Evolutionary conservation across 805 yeast genomes (phyloP), one percentile per base, ranked within the genome.

Genomic region (Ascoidea tarda): DNA sequence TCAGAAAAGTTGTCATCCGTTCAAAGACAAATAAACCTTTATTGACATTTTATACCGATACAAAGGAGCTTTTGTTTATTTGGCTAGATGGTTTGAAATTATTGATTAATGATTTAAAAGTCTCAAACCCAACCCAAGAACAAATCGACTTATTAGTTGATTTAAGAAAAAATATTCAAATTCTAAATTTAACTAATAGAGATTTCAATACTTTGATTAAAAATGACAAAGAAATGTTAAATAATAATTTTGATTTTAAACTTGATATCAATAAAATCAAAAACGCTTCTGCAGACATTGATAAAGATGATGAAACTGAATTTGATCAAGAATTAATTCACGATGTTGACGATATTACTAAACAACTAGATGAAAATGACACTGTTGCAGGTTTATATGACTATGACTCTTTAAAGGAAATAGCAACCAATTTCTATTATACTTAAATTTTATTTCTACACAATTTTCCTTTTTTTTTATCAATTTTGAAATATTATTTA

Each of bases 51-150:
- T 86, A 75, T 62, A 77, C 86, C 12, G 90, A 84, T 54, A 82
- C 87, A 1, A 75, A 76, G 57, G 87, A 82, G 49, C 74, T 78
- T 50, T 79, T 83, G 47, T 78, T 76, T 52, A 77, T 81, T 6
- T 87, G 95, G 95, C 68, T 83, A 44, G 95, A 87, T 66, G 96
- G 95, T 0, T 64, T 87, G 52, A 79, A 78, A 59, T 67, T 79
- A 62, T 61, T 79, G 44, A 67, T 73, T 21, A 69, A 71, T 51
- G 70, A 60, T 50, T 54, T 53, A 51, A 66, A 60, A 44, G 56
- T 75, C 16, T 74, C 81, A 1, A 62, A 61, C 0, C 78, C 72
- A 16, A 70, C 82, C 5, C 63, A 64, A 52, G 60, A 59, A 21
- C 81, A 78, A 56, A 65, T 77, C 14, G 65, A 66, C 4, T 68